These are phyloP conservation scores for Pseudonitzschia multiseries DNA, from an alignment of 108 stramenopile genomes.

Conservation along the genomic window DNA sequence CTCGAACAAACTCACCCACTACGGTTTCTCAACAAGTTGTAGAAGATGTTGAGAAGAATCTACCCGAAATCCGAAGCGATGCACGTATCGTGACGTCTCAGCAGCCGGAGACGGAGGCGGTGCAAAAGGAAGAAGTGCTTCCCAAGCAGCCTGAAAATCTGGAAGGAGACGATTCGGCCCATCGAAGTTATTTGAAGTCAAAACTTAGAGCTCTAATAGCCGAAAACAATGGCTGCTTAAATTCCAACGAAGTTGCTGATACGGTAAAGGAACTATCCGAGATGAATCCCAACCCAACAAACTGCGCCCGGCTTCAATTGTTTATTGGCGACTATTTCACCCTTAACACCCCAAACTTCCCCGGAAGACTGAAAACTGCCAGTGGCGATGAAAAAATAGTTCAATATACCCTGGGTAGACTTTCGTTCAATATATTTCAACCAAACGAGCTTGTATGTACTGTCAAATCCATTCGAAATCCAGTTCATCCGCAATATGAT, in stretches of 20 bases:
- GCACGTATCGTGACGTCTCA: neutral
- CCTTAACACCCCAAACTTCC: conserved; percentile 45
- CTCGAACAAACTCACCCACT: conserved; percentile 8
- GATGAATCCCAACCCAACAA: conserved; percentile 10
- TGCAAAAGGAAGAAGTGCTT: neutral
- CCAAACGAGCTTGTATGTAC: conserved; percentile 48
- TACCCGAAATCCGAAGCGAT: neutral
- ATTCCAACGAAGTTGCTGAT: conserved; percentile 14
- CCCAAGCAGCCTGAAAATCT: neutral
- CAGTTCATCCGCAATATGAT: conserved; percentile 9
- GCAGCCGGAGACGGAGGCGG: neutral
- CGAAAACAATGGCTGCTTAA: conserved; percentile 20
- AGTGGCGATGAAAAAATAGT: conserved; percentile 20
- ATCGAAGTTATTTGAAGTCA: conserved; percentile 11
- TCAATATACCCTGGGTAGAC: conserved; percentile 52
- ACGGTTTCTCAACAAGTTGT: neutral
- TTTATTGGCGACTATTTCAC: conserved; percentile 26
- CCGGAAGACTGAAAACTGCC: conserved; percentile 34
- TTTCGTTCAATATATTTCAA: conserved; percentile 58
- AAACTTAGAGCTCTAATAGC: conserved; percentile 18
- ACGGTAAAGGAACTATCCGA: conserved; percentile 22
- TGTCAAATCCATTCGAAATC: conserved; percentile 39
- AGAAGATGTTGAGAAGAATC: neutral
- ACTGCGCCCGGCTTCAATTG: conserved; percentile 6
- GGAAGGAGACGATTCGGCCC: neutral